Conservation (phyloP, 495 filamentous ascomycete genomes). For the Jackrogersella minutella region DNA sequence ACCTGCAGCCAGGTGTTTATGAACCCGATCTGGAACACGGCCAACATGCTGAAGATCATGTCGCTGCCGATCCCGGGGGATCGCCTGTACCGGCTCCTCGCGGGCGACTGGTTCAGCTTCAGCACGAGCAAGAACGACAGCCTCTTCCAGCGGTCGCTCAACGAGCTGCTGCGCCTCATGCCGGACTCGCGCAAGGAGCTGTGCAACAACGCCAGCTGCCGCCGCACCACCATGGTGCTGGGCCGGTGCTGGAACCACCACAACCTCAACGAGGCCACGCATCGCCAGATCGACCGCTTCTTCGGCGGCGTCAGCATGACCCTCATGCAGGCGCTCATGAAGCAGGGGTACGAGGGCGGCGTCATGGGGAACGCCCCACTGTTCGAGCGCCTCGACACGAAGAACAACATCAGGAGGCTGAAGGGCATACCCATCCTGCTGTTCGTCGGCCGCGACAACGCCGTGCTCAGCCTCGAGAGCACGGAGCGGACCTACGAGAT, state of each 20-base stretch:
- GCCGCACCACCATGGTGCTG: conserved; percentile 66
- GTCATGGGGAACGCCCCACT: conserved; percentile 61
- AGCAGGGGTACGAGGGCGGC: conserved; percentile 60
- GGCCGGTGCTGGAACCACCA: conserved; percentile 71
- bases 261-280: conserved; percentile 70
- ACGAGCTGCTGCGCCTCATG: conserved; percentile 67
- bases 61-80: conserved; percentile 57
- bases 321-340: conserved; percentile 64
- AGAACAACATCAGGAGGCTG: conserved; percentile 59
- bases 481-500: conserved; percentile 66
- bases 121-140: conserved; percentile 56
- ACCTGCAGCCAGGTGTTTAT: conserved; percentile 71
- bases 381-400: conserved; percentile 56
- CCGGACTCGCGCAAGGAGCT: conserved; percentile 64
- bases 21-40: conserved; percentile 64
- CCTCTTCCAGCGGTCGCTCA: conserved; percentile 59
- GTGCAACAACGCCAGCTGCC: conserved; percentile 70
- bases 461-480: conserved; percentile 64
- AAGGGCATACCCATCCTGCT: conserved; percentile 65
- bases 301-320: conserved; percentile 70
- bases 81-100: conserved; percentile 54
- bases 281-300: conserved; percentile 67
- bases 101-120: conserved; percentile 64
- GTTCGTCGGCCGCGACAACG: conserved; percentile 66
- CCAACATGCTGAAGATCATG: conserved; percentile 67